Evolutionary conservation across 2,329 filamentous ascomycete genomes (phyloP), one percentile per base, ranked within the genome.

Genomic region (Hypoxylon rubiginosum): DNA sequence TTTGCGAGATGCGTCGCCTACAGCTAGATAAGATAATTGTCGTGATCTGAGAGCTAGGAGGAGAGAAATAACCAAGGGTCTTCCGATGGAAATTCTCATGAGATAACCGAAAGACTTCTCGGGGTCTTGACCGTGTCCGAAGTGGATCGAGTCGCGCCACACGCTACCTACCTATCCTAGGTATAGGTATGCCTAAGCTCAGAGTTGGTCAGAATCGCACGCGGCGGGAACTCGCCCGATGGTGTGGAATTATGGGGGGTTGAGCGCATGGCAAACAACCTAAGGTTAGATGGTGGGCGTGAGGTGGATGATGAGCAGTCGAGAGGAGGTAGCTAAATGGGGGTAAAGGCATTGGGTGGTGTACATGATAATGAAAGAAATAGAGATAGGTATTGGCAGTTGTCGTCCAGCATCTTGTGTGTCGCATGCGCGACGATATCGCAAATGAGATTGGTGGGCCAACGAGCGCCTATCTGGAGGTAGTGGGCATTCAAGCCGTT

Each of bases 21-120:
- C 50, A 39, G 21, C 15, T 48, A 24, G 34, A 48, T 28, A 30
- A 17, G n/a, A 41, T 62, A 21, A 26, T 41, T 32, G 32, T 53
- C 34, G 41, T 45, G 46, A 52, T 46, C 54, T 41, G 58, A 59
- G 58, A 30, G 19, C 45, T 48, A 30, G 54, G 51, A 60, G 26
- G 51, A 41, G 49, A 58, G 46, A 48, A 28, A 45, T n/a, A 64
- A 45, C 39, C 39, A 21, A 68, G 32, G 19, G 48, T 67, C 66
- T 64, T 36, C 63, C 67, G 64, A 69, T 51, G 50, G 57, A 56
- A 41, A 43, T 43, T 39, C 60, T 64, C 60, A 59, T 59, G 67
- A 67, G 67, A 67, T 26, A 15, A 64, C 54, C 57, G 50, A 57
- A 59, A 66, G 59, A 67, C 10, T 15, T 50, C 19, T 58, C 59